These are phyloP conservation scores for Cicer bijugum DNA, from an alignment of 306 rosid genomes.

Conservation along the genomic window DNA sequence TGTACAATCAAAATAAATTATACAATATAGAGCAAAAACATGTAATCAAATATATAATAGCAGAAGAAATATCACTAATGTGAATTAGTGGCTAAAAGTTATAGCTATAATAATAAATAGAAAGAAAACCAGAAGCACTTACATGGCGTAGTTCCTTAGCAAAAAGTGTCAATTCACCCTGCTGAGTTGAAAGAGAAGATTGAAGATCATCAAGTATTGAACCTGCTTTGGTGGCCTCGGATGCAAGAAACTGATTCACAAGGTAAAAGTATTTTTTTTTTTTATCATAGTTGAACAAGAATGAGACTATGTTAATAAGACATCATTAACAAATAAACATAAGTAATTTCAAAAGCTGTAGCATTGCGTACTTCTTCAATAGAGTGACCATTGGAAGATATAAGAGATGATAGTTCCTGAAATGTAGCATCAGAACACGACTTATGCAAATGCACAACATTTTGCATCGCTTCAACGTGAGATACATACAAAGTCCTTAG, in stretches of 20 bases:
- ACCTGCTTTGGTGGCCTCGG: conserved; percentile 61
- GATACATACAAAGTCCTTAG: conserved; percentile 63
- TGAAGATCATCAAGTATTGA: conserved; percentile 71
- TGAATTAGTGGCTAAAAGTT: conserved; percentile 10
- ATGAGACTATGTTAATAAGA: neutral
- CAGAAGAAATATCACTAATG: neutral
- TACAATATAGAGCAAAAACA: neutral
- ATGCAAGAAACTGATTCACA: conserved; percentile 70
- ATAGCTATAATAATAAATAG: neutral
- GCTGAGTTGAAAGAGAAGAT: conserved; percentile 70
- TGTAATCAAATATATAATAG: neutral
- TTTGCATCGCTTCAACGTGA: conserved; percentile 76
- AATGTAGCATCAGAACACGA: conserved; percentile 75
- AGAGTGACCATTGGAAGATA: conserved; percentile 64
- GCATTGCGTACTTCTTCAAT: conserved; percentile 76
- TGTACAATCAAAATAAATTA: neutral
- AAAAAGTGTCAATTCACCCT: conserved; percentile 65
- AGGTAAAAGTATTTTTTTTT: neutral
- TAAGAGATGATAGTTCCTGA: conserved; percentile 69
- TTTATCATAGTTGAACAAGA: conserved; percentile 3
- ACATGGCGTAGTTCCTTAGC: conserved; percentile 81
- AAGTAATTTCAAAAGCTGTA: conserved; percentile 24
- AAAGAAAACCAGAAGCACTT: conserved; percentile 25
- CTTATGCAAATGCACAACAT: conserved; percentile 87
- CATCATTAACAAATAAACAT: conserved; percentile 9